Conservation (phyloP, 805 yeast species). For the Cyberlindnera galapagoensis region DNA sequence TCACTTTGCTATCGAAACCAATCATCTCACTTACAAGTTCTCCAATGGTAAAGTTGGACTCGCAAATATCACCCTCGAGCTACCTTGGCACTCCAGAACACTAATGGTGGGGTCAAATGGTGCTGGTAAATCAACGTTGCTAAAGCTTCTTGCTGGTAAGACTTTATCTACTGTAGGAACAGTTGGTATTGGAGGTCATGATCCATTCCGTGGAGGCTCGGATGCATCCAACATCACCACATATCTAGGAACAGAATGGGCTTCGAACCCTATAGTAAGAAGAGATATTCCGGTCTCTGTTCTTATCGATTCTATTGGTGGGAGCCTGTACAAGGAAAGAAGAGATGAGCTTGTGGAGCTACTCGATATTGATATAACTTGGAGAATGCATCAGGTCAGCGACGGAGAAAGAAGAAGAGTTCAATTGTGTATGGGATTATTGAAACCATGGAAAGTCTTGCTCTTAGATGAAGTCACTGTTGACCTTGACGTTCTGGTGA, state of each 20-base stretch:
- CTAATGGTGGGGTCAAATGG: constrained; percentile 91
- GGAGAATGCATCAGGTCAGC: constrained; percentile 90
- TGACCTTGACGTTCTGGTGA: constrained; percentile 88
- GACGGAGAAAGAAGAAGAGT: constrained; percentile 96
- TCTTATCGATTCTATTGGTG: constrained; percentile 76
- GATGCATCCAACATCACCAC: constrained; percentile 51
- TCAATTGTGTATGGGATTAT: constrained; percentile 86
- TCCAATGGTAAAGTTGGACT: constrained; percentile 59
- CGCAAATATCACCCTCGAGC: constrained; percentile 48
- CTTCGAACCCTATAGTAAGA: constrained; percentile 80
- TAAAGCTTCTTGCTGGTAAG: constrained; percentile 85
- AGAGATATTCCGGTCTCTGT: constrained; percentile 86
- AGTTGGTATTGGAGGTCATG: constrained; percentile 70
- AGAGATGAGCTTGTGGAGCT: constrained; percentile 70
- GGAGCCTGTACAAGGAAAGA: constrained; percentile 62
- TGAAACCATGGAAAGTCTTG: constrained; percentile 84
- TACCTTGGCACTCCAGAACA: constrained; percentile 70
- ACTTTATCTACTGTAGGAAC: constrained; percentile 72
- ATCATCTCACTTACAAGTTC: constrained; percentile 63
- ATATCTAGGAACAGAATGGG: constrained; percentile 97
- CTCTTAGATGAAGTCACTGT: constrained; percentile 96
- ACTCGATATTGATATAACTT: constrained; percentile 76
- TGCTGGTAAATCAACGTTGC: constrained; percentile 90
- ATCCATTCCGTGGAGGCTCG: constrained; percentile 68
- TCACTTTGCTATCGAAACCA: constrained; percentile 50